phyloP scores from a whole-genome alignment of 1,139 yeast species.

The Yamadazyma dushanensis region DNA sequence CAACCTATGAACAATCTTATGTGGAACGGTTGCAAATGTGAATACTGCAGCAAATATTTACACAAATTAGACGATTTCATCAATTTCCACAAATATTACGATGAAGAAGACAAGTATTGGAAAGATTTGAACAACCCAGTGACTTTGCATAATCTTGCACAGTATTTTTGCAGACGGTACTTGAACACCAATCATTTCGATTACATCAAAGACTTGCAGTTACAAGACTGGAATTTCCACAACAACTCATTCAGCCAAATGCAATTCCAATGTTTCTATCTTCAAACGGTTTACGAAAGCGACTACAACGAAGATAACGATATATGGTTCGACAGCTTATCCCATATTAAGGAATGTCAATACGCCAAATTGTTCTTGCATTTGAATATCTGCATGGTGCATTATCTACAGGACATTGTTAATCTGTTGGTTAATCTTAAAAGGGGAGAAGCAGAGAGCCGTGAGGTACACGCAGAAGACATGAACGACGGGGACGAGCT shows the following conservation, averaged over 20 bases:
- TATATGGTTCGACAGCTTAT: slow-evolving; percentile 27
- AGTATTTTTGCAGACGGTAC: slow-evolving; percentile 38
- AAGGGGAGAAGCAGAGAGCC: slow-evolving; percentile 45
- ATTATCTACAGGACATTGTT: slow-evolving; percentile 35
- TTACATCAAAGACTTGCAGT: slow-evolving; percentile 25
- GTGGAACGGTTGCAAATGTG: slow-evolving; percentile 77
- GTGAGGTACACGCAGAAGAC: slow-evolving; percentile 28
- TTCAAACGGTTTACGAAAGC: slow-evolving; percentile 36
- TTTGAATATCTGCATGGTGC: slow-evolving; percentile 26
- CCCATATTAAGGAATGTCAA: slow-evolving; percentile 14
- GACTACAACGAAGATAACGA: slow-evolving; percentile 39
- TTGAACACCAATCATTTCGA: slow-evolving; percentile 24
- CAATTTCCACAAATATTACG: slow-evolving; percentile 62
- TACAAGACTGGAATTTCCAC: slow-evolving; percentile 41
- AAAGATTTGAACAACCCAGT: slow-evolving; percentile 63
- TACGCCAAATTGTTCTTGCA: slow-evolving; percentile 19
- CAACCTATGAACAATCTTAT: slow-evolving; percentile 64
- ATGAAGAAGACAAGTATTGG: slow-evolving; percentile 40
- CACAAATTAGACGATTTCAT: slow-evolving; percentile 56
- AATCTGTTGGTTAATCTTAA: slow-evolving; percentile 32
- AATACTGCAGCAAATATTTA: slow-evolving; percentile 49
- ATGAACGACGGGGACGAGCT: slow-evolving; percentile 32
- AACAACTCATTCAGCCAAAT: slow-evolving; percentile 21
- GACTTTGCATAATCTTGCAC: slow-evolving; percentile 53
- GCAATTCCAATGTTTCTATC: slow-evolving; percentile 39